These are phyloP conservation scores for Lathyrus sativus DNA, from an alignment of 306 rosid genomes.

Conservation along the genomic window DNA sequence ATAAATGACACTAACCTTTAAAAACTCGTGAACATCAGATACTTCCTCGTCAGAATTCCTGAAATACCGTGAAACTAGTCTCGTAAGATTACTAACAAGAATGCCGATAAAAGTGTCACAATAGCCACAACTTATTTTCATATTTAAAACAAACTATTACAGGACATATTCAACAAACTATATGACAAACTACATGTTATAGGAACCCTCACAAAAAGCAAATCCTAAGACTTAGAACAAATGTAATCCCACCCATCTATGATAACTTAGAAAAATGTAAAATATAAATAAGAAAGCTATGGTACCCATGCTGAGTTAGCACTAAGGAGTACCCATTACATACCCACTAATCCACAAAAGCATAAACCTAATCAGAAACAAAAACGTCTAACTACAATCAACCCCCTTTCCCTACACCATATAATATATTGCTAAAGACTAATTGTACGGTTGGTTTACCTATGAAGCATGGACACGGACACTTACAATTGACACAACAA, in stretches of 20 bases:
- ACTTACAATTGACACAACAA: no score
- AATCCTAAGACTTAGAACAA: background rate
- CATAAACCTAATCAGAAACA: constrained; percentile 10
- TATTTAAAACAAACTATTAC: constrained; percentile 18
- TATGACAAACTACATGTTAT: background rate
- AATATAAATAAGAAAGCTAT: constrained; percentile 3
- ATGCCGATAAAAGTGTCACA: constrained; percentile 4
- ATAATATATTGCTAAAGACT: constrained; percentile 7
- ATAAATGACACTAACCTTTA: constrained; percentile 60
- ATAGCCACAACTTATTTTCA: background rate
- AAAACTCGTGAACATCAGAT: constrained; percentile 47
- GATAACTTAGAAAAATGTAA: background rate
- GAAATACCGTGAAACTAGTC: constrained; percentile 40
- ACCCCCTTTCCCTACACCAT: background rate
- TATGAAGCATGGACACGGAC: no score
- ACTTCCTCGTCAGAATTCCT: constrained; percentile 62
- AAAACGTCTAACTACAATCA: constrained; percentile 17
- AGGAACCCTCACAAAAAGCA: background rate
- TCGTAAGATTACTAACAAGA: constrained; percentile 31
- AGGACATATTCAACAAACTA: constrained; percentile 25
- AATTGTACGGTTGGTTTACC: background rate
- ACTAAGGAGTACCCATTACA: background rate
- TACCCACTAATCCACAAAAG: background rate
- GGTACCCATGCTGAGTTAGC: constrained; percentile 7
- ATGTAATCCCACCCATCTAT: background rate